Percentiles rank a stretch among this genome's conserved stretches.
phyloP scores from a whole-genome alignment of 306 rosid species.

The Medicago ruthenica region DNA sequence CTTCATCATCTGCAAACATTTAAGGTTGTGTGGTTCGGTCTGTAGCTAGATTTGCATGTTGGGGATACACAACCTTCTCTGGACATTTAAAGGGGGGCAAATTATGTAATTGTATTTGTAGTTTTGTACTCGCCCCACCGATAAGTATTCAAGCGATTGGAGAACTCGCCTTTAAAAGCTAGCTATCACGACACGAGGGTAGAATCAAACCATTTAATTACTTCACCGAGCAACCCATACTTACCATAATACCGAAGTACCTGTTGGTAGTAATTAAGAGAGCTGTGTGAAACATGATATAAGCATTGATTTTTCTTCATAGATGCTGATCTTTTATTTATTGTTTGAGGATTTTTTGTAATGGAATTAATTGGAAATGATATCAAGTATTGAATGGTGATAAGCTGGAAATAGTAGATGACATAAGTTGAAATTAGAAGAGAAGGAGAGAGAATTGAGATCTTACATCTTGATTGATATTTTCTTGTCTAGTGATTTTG shows the following conservation, averaged over 20 bases:
- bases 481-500: neutral
- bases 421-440: neutral
- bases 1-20: neutral
- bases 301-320: neutral
- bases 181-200: neutral
- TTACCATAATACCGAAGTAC: neutral
- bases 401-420: conserved; percentile 8
- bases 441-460: neutral
- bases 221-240: neutral
- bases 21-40: conserved; percentile 10
- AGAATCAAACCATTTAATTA: neutral
- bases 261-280: neutral
- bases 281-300: neutral
- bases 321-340: neutral
- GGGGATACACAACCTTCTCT: neutral
- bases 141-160: neutral
- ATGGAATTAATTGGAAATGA: conserved; percentile 28
- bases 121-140: neutral
- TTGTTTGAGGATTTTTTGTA: conserved; percentile 6
- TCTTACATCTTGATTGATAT: neutral
- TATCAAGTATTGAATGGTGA: conserved; percentile 11
- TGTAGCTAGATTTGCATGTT: neutral
- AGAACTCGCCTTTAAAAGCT: neutral
- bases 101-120: neutral
- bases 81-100: neutral